Base-by-base conservation (phyloP, 1,284 basidiomycete genomes). In the Fomitopsis palustris region DNA sequence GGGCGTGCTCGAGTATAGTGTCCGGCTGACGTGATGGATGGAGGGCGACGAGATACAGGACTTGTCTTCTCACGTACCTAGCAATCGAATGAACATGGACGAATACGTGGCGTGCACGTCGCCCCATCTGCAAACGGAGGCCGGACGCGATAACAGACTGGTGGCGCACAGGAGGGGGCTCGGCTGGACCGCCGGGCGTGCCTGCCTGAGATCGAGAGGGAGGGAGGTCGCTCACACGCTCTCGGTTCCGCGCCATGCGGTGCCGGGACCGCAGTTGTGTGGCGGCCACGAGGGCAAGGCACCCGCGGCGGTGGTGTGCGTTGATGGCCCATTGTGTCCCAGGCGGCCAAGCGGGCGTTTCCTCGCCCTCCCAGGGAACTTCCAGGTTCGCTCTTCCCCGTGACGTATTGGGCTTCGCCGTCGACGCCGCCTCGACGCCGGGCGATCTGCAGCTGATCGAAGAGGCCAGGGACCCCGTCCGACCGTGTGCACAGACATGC, bases 371-470 rank as follows among this genome's bases (percentile, higher is more conserved):
- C 31, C 31, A 33, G 31, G 31, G 31, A 33, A 33, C 43, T 63
- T 58, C 51, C 60, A 61, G 54, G 60, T 41, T 61, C 56, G 61
- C 61, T 45, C 54, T 43, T 61, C 63, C 65, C 63, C 65, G 65
- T 67, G 65, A 67, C 65, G 65, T 67, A 65, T 47, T 35, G 9
- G 49, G 27, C 58, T 56, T 60, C 60, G 61, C 55, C 41, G 29
- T 57, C 59, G 60, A 58, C 60, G 53, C 53, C 37, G 31, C 59
- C 58, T 60, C 59, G 60, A 58, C 54, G 59, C 62, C 42, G 62
- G 53, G 53, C 47, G 64, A 65, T 65, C 64, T 64, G 59, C 62
- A 57, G 33, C 21, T 56, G 62, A 65, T 64, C 62, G 64, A 58
- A 58, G 54, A 53, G 49, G 56, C 56, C 59, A 58, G 35, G 57